Percentiles rank a stretch among this genome's conserved stretches.
phyloP scores from a whole-genome alignment of 1,284 basidiomycete species.

The Ganoderma meredithae region DNA sequence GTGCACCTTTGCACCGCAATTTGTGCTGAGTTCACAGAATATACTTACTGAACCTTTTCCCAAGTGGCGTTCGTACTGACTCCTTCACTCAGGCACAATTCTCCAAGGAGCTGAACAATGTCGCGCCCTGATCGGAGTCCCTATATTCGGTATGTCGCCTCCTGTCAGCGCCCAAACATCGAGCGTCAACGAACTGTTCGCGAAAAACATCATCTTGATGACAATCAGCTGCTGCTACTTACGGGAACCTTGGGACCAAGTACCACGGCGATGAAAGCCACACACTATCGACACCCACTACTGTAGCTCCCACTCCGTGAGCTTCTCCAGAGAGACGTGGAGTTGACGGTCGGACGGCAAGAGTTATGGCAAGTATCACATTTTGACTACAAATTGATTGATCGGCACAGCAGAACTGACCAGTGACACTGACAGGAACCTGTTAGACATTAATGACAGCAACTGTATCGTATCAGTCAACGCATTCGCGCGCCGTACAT shows the following conservation, averaged over 20 bases:
- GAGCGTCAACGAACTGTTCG: background rate
- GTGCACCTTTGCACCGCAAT: background rate
- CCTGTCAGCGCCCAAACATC: conserved; percentile 13
- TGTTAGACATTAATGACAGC: background rate
- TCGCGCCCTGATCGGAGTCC: background rate
- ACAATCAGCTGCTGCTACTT: too few species aligned
- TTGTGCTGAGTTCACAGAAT: background rate
- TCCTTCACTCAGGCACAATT: background rate
- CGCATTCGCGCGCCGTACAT: background rate
- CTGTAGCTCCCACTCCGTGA: too few species aligned
- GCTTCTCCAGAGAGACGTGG: background rate
- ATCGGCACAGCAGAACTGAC: background rate
- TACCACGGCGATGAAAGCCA: too few species aligned
- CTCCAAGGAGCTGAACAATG: background rate
- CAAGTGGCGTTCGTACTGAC: too few species aligned
- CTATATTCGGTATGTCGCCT: conserved; percentile 11
- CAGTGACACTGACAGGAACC: conserved; percentile 1
- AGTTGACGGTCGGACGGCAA: background rate
- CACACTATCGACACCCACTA: too few species aligned
- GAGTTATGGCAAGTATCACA: too few species aligned
- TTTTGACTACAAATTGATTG: background rate
- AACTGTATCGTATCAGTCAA: background rate
- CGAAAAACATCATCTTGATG: background rate
- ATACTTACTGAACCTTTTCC: background rate
- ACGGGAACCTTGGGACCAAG: background rate